Evolutionary conservation across 345 rosid species (phyloP).

Genomic region (Citrus inodora): DNA sequence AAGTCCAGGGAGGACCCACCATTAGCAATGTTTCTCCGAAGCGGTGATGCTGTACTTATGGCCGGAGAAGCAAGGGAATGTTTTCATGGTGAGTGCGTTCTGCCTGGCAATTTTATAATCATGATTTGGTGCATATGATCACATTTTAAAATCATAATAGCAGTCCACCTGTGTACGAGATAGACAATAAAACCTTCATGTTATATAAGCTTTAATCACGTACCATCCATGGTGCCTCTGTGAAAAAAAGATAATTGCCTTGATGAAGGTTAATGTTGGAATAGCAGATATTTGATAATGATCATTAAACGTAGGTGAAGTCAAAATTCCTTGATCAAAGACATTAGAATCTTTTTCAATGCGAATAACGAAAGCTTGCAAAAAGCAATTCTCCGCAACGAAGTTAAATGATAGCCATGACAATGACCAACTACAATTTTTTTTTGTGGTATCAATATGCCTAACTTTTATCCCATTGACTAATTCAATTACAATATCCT

Average conservation of each 20-base stretch:
- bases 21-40: slow-evolving; percentile 84
- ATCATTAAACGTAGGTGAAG: background rate
- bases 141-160: background rate
- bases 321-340: background rate
- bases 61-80: slow-evolving; percentile 96
- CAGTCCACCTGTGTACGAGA: background rate
- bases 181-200: background rate
- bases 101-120: background rate
- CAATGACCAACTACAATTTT: background rate
- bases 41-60: slow-evolving; percentile 92
- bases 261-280: background rate
- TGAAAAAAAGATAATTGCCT: background rate
- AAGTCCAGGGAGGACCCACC: slow-evolving; percentile 76
- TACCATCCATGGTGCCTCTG: background rate
- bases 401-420: background rate
- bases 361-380: background rate
- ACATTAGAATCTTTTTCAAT: background rate
- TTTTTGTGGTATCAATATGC: background rate
- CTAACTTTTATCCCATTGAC: background rate
- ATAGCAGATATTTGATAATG: background rate
- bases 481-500: background rate
- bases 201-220: too few species aligned
- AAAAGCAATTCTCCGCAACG: background rate
- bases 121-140: background rate
- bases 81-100: slow-evolving; percentile 61